Base-by-base conservation (phyloP, 148 eudicot genomes). In the Fagopyrum esculentum region DNA sequence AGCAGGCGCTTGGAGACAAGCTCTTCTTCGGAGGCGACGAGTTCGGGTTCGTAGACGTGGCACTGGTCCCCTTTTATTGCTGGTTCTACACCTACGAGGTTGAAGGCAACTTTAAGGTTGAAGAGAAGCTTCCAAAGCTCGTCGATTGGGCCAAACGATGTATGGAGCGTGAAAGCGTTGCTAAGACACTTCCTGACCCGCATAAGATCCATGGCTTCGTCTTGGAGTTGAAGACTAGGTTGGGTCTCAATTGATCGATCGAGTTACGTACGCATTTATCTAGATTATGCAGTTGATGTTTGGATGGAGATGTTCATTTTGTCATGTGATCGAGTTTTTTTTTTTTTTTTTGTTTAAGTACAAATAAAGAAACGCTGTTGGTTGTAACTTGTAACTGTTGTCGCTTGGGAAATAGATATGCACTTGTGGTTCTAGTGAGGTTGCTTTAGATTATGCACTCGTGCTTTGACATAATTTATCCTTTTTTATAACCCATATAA, bases 101-200 rank as follows among this genome's bases (percentile, higher is more conserved):
- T 0, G 22, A 45, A 1, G 74, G 75, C 0, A 71, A 77, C 56
- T 70, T 77, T 19, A 77, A 55, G 56, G 9, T 77, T n/a, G 74
- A 71, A 35, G 69, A 70, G 12, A 19, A 49, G 40, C 71, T 69
- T 29, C 75, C 75, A 2, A 77, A 71, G 40, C 4, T 77, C 0
- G 10, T 71, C 1, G 70, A 2, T 8, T 77, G 79, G 79, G 79
- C 69, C 2, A 55, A 71, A 56, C 72, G 79, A n/a, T 77, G 79
- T 22, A 74, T 74, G 76, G 11, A 74, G 12, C 56, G 46, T 13
- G 49, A 74, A 4, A 51, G 13, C 22, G 70, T 56, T 4, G 43
- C 55, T 6, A 77, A 71, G 55, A 5, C 79, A 8, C 70, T 77
- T 12, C 46, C 45, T n/a, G 74, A 77, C 12, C 74, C 43, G 29